These are phyloP conservation scores for Xylariaceae sp. DNA, from an alignment of 2,329 filamentous ascomycete species.

Conservation along the genomic window DNA sequence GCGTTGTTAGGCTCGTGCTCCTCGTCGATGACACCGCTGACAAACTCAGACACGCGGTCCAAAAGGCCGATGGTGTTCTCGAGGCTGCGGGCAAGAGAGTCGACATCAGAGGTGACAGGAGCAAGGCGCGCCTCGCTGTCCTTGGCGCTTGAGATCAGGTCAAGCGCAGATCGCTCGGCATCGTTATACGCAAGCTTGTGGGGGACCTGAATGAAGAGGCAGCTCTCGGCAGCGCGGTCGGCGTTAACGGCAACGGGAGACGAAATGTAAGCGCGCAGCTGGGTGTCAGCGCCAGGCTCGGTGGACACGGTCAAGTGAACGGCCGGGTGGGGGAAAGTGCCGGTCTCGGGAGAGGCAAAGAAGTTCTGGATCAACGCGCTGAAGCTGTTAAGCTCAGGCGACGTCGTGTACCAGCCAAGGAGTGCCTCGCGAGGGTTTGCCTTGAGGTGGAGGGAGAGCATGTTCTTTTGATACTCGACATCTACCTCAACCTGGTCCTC, in stretches of 20 bases:
- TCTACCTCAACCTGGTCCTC: constrained; percentile 98
- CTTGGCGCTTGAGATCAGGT: constrained; percentile 77
- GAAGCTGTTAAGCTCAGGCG: constrained; percentile 95
- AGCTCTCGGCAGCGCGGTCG: constrained; percentile 91
- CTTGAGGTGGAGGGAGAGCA: constrained; percentile 91
- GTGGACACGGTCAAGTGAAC: constrained; percentile 94
- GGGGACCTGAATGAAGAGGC: constrained; percentile 94
- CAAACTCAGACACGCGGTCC: constrained; percentile 86
- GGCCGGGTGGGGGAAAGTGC: constrained; percentile 95
- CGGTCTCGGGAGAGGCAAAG: constrained; percentile 93
- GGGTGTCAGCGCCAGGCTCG: constrained; percentile 79
- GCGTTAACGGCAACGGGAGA: constrained; percentile 91
- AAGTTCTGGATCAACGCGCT: constrained; percentile 99
- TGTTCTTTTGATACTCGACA: constrained; percentile 99
- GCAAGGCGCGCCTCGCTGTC: constrained; percentile 70
- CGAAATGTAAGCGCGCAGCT: constrained; percentile 90
- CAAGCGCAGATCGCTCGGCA: constrained; percentile 59
- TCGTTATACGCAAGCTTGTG: constrained; percentile 87
- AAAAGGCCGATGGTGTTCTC: constrained; percentile 86
- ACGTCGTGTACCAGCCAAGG: constrained; percentile 97
- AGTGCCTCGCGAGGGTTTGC: constrained; percentile 90
- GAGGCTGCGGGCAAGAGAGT: constrained; percentile 77
- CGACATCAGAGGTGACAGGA: constrained; percentile 78
- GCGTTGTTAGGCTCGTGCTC: constrained; percentile 84
- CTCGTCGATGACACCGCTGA: constrained; percentile 90